Conservation (phyloP, 2,329 filamentous ascomycete genomes). For the Ceratocystis huliohia region DNA sequence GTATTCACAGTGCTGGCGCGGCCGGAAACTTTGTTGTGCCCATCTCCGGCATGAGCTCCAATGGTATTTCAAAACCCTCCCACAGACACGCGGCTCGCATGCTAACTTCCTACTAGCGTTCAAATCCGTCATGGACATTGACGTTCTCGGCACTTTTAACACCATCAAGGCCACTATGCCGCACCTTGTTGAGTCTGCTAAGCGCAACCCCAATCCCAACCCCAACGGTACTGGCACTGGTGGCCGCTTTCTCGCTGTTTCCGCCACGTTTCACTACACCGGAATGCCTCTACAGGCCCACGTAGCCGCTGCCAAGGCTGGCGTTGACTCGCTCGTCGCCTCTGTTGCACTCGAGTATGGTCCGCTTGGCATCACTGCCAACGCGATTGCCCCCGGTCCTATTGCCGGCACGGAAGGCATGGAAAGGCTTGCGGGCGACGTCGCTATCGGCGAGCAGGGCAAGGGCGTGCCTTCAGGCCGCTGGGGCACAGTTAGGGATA, state of each 20-base stretch:
- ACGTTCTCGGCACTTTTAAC: conserved; percentile 86
- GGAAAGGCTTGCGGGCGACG: conserved; percentile 42
- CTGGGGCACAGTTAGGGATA: conserved; percentile 69
- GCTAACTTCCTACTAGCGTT: conserved; percentile 43
- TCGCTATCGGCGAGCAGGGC: conserved; percentile 1
- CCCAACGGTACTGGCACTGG: conserved; percentile 52
- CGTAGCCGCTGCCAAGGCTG: conserved; percentile 83
- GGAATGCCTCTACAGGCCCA: conserved; percentile 78
- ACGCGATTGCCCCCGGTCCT: conserved; percentile 77
- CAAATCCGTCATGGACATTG: conserved; percentile 92
- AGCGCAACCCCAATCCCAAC: conserved; percentile 42
- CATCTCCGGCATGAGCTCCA: conserved; percentile 65
- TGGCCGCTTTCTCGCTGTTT: conserved; percentile 80
- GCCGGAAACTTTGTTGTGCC: conserved; percentile 92
- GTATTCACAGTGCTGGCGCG: conserved; percentile 60
- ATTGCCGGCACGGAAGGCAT: conserved; percentile 77
- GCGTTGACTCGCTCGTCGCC: conserved; percentile 71
- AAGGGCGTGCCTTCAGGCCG: conserved; percentile 56
- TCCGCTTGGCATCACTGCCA: conserved; percentile 72
- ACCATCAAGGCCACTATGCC: conserved; percentile 85
- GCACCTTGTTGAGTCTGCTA: conserved; percentile 62
- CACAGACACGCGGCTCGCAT: neutral
- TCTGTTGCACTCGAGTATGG: conserved; percentile 81
- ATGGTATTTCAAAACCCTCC: conserved; percentile 32
- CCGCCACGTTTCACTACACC: conserved; percentile 82